These are phyloP conservation scores for Aegilops umbellulata DNA, from an alignment of 176 grass and related monocot species.

Conservation along the genomic window DNA sequence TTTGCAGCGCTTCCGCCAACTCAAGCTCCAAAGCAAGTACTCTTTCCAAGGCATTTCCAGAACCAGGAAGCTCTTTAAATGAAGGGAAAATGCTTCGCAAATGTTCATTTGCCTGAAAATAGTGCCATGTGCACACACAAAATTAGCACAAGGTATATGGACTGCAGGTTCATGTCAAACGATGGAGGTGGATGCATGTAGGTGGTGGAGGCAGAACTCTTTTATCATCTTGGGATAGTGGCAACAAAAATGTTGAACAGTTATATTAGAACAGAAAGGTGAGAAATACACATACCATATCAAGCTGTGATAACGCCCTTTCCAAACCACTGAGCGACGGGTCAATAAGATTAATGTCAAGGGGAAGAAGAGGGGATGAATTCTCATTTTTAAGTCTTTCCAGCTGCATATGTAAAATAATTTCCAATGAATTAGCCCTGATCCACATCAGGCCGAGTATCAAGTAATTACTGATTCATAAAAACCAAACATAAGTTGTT, in stretches of 20 bases:
- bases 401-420: slow-evolving; percentile 61
- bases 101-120: slow-evolving; percentile 87
- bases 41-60: slow-evolving; percentile 90
- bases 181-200: neutral
- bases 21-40: slow-evolving; percentile 95
- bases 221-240: neutral
- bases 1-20: slow-evolving; percentile 79
- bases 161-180: neutral
- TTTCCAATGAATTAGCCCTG: slow-evolving; percentile 8
- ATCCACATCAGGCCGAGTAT: slow-evolving; percentile 7
- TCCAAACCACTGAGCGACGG: slow-evolving; percentile 75
- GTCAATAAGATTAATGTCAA: slow-evolving; percentile 52
- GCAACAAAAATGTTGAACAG: neutral
- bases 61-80: slow-evolving; percentile 86
- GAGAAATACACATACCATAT: slow-evolving; percentile 56
- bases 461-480: neutral
- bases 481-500: neutral
- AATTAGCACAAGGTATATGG: neutral
- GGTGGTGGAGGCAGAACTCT: neutral
- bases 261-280: slow-evolving; percentile 14
- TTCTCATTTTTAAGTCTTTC: slow-evolving; percentile 80
- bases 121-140: slow-evolving; percentile 11
- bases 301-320: slow-evolving; percentile 82
- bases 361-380: slow-evolving; percentile 67
- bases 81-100: slow-evolving; percentile 70